Evolutionary conservation across 2,329 filamentous ascomycete genomes (phyloP), one percentile per base, ranked within the genome.

Genomic region (Gnomoniopsis sp.): DNA sequence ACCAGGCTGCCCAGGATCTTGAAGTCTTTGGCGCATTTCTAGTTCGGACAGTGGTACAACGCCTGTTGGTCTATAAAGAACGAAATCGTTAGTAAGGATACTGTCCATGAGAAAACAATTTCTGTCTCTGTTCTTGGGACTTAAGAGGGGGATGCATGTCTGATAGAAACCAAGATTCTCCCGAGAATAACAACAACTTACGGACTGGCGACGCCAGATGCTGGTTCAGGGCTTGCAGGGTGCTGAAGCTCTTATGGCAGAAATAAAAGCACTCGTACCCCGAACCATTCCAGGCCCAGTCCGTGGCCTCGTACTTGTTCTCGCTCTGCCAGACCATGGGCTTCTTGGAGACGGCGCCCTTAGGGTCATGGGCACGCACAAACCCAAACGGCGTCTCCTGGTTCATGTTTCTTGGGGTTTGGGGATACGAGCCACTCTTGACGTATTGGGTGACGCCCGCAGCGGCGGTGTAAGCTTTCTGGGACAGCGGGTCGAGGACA

Each of bases 401-500:
- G 65, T 81, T 77, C 1, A 86, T 47, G 2, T 63, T 55, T 0
- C 67, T 70, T n/a, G n/a, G n/a, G 0, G 81, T 79, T 0, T 68
- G 68, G 0, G 75, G 75, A 53, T 85, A 88, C 0, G 73, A 69
- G n/a, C 79, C 79, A 0, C 65, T 70, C 62, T 88, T 86, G 1
- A 88, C 69, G 62, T 88, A 83, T 65, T 85, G 74, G 0, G 72
- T 66, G 4, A 87, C 63, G 3, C 83, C 85, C 1, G 79, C 82
- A 1, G 83, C 82, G 0, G 79, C 78, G 11, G 76, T 70, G 61
- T 75, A 83, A 2, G 10, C 30, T 2, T 49, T 59, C 38, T 72
- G 66, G 70, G 86, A 88, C 65, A 84, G 87, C 0, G 80, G 84
- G 53, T 86, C 89, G 0, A 46, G 1, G 8, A 85, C 67, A 2